These are phyloP conservation scores for Cyclocybe cylindracea DNA, from an alignment of 768 basidiomycete genomes.

Conservation along the genomic window DNA sequence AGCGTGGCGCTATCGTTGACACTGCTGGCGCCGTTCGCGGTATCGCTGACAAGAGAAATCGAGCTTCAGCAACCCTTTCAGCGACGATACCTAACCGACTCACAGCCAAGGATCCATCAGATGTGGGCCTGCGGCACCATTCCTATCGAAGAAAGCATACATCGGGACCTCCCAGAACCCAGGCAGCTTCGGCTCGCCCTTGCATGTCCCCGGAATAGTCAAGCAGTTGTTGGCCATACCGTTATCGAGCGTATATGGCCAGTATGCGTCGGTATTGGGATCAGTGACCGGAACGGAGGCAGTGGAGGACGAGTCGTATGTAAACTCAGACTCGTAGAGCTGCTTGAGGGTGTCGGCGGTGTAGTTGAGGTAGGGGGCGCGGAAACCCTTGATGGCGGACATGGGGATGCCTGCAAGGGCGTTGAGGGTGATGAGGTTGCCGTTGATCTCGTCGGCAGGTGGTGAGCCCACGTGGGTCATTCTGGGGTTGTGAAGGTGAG, in stretches of 20 bases:
- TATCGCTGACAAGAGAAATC: constrained; percentile 38
- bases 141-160: constrained; percentile 73
- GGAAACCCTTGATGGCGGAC: constrained; percentile 65
- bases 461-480: constrained; percentile 79
- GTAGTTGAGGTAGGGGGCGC: constrained; percentile 76
- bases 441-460: constrained; percentile 66
- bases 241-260: constrained; percentile 83
- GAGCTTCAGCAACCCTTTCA: neutral
- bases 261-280: constrained; percentile 69
- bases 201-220: constrained; percentile 52
- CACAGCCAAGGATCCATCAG: constrained; percentile 86
- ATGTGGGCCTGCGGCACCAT: constrained; percentile 57
- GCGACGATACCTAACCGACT: constrained; percentile 25
- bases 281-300: constrained; percentile 69
- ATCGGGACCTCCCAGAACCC: constrained; percentile 88
- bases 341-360: constrained; percentile 59
- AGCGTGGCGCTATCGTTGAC: constrained; percentile 66
- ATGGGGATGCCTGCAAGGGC: constrained; percentile 78
- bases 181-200: constrained; percentile 69
- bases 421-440: constrained; percentile 79
- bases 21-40: constrained; percentile 48
- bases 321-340: constrained; percentile 58
- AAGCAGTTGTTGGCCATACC: constrained; percentile 82
- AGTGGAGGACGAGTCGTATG: constrained; percentile 68
- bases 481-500: constrained; percentile 31